These are phyloP conservation scores for Trichoderma hamatum DNA, from an alignment of 2,329 filamentous ascomycete species.

Conservation along the genomic window DNA sequence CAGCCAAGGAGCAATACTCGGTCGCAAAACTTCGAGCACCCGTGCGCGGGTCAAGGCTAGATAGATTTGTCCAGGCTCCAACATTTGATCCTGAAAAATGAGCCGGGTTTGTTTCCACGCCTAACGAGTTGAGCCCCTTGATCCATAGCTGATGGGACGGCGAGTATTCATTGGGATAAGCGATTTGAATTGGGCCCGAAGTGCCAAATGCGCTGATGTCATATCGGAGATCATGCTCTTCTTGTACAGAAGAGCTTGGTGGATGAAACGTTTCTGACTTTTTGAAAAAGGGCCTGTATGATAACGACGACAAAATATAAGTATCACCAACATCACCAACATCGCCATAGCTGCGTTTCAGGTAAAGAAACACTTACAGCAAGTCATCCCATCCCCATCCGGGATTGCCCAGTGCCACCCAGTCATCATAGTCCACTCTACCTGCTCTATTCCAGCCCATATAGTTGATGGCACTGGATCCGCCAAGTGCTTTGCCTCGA, in stretches of 20 bases:
- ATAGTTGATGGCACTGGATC: constrained; percentile 63
- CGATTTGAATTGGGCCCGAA: constrained; percentile 52
- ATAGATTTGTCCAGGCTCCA: constrained; percentile 54
- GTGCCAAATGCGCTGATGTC: constrained; percentile 47
- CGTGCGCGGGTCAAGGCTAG: constrained; percentile 50
- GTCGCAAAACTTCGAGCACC: constrained; percentile 53
- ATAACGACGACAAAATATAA: not conserved
- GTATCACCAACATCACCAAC: not conserved
- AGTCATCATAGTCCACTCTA: constrained; percentile 56
- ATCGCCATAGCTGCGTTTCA: not conserved
- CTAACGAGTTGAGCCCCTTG: constrained; percentile 49
- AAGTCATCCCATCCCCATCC: constrained; percentile 60
- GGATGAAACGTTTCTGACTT: constrained; percentile 53
- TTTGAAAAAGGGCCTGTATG: constrained; percentile 54
- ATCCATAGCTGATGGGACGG: constrained; percentile 52
- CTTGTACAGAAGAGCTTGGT: constrained; percentile 39
- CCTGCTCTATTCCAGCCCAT: constrained; percentile 57
- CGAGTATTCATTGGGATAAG: constrained; percentile 47
- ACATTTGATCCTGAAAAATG: constrained; percentile 54
- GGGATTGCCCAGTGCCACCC: constrained; percentile 59
- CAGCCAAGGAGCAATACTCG: constrained; percentile 48
- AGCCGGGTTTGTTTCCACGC: constrained; percentile 45
- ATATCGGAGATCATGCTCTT: constrained; percentile 44
- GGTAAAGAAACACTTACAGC: constrained; percentile 35
- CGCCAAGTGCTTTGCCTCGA: constrained; percentile 59